Percentiles rank a stretch among this genome's conserved stretches.
These are phyloP conservation scores for Phytopythium litorale DNA, from an alignment of 352 stramenopile species.

Conservation along the genomic window DNA sequence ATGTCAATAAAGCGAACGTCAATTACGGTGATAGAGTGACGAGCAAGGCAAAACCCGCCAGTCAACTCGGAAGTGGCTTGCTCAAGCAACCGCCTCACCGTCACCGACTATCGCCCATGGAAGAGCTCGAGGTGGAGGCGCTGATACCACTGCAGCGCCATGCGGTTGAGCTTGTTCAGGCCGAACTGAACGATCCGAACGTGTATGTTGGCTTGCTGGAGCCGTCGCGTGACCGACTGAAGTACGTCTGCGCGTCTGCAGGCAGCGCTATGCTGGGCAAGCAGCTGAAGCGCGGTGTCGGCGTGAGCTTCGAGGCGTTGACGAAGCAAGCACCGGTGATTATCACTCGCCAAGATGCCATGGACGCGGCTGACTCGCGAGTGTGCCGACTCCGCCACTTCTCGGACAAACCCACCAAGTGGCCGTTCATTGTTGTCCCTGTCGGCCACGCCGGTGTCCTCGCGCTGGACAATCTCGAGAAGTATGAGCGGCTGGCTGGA, in stretches of 20 bases:
- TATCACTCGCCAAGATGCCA: constrained; percentile 19
- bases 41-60: neutral
- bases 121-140: constrained; percentile 46
- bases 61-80: neutral
- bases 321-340: constrained; percentile 38
- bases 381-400: constrained; percentile 34
- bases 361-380: neutral
- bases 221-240: constrained; percentile 33
- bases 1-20: neutral
- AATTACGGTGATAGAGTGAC: neutral
- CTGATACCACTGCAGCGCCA: constrained; percentile 28
- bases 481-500: constrained; percentile 32
- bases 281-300: constrained; percentile 44
- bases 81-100: neutral
- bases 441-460: constrained; percentile 45
- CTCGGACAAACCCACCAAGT: constrained; percentile 26
- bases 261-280: constrained; percentile 61
- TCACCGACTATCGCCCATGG: constrained; percentile 15
- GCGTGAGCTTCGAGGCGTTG: constrained; percentile 52
- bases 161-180: constrained; percentile 30
- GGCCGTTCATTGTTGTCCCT: constrained; percentile 67
- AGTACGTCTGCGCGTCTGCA: constrained; percentile 49
- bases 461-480: constrained; percentile 57
- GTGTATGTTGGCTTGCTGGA: constrained; percentile 69
- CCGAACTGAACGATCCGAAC: constrained; percentile 26